Conservation (phyloP, 1,284 basidiomycete species). For the Porodaedalea pini region DNA sequence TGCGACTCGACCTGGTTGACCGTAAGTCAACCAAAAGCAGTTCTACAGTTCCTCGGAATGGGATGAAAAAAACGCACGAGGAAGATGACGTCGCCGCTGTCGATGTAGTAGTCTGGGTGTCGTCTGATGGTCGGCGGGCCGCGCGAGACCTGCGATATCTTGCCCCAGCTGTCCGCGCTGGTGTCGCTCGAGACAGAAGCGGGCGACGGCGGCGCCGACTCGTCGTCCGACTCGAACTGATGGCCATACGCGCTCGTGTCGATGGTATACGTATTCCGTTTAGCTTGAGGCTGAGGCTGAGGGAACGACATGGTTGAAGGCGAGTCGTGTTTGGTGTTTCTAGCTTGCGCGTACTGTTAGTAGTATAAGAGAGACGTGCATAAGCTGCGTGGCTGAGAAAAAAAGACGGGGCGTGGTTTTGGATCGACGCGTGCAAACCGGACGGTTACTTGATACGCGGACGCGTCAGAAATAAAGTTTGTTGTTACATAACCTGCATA, state of each 20-base stretch:
- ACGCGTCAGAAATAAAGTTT: background rate
- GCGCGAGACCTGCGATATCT: conserved; percentile 10
- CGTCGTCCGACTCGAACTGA: background rate
- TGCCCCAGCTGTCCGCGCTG: conserved; percentile 9
- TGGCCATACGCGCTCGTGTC: background rate
- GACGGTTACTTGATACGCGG: background rate
- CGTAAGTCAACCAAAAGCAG: conserved; percentile 9
- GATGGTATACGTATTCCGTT: background rate
- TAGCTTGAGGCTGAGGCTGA: background rate
- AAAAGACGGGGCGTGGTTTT: background rate
- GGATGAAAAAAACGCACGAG: background rate
- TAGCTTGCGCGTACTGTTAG: background rate
- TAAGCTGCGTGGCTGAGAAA: background rate
- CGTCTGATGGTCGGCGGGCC: conserved; percentile 6
- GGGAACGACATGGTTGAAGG: background rate
- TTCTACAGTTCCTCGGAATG: background rate
- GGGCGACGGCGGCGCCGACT: background rate
- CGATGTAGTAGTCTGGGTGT: conserved; percentile 17
- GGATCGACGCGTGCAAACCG: background rate
- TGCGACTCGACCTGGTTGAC: conserved; percentile 41
- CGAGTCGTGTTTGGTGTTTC: background rate
- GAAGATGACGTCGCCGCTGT: conserved; percentile 20
- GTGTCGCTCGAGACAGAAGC: conserved; percentile 6
- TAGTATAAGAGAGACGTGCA: background rate
- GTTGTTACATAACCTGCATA: background rate